A percentile compares a stretch with the other conserved stretches of the same genome.
Conservation (phyloP, 441 rosid genomes). For the Gossypium aridum region DNA sequence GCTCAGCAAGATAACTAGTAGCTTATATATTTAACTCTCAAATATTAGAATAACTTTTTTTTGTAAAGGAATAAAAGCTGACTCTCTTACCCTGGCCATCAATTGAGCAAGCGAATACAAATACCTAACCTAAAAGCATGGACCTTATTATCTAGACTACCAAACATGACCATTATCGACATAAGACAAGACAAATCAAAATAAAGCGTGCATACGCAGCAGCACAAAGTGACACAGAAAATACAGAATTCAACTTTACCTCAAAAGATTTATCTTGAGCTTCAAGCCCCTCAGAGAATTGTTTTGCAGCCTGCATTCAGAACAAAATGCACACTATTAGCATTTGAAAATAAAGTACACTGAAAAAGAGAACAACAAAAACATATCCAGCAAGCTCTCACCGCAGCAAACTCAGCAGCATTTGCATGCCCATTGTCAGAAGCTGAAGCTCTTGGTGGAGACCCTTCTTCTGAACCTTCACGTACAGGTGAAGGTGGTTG, state of each 20-base stretch:
- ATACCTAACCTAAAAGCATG: neutral
- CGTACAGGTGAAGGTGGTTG: conserved; percentile 74
- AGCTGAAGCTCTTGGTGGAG: conserved; percentile 59
- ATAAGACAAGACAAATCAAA: neutral
- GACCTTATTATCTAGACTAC: neutral
- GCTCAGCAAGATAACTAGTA: neutral
- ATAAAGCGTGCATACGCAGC: neutral
- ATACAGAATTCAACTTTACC: conserved; percentile 31
- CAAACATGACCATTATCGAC: neutral
- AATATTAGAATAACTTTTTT: neutral
- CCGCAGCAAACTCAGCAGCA: conserved; percentile 42
- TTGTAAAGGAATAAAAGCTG: neutral
- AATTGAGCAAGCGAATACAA: neutral
- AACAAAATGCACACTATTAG: conserved; percentile 14
- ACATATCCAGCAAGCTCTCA: conserved; percentile 22
- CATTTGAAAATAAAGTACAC: neutral
- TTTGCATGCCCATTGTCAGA: conserved; percentile 52
- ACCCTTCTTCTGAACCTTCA: conserved; percentile 76
- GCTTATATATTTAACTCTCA: neutral
- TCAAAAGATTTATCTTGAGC: conserved; percentile 46
- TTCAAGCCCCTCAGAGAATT: conserved; percentile 31
- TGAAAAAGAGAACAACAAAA: neutral
- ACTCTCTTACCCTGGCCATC: neutral
- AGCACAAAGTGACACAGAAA: neutral
- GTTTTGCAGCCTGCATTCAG: conserved; percentile 38